Conservation (phyloP, 164 flowering plant genomes). For the Kalanchoe fedtschenkoi region DNA sequence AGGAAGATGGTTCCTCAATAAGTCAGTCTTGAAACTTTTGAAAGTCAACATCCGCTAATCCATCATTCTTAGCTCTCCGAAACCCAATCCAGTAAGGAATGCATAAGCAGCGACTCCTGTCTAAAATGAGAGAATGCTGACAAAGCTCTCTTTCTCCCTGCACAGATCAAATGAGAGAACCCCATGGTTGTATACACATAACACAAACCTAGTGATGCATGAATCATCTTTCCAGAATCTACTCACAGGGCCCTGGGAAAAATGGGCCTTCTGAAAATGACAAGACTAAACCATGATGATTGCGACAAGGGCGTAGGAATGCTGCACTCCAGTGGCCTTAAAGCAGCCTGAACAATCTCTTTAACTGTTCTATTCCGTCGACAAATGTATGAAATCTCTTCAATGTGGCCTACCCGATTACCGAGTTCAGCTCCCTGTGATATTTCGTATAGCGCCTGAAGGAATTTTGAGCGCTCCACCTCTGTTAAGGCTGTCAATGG, state of each 20-base stretch:
- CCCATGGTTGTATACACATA: neutral
- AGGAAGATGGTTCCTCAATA: no score
- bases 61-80: neutral
- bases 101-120: neutral
- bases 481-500: conserved; percentile 77
- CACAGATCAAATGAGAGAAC: neutral
- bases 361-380: conserved; percentile 84
- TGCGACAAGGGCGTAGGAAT: no score
- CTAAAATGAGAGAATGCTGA: neutral
- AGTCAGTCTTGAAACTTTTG: no score
- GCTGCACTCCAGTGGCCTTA: conserved; percentile 61
- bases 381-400: conserved; percentile 86
- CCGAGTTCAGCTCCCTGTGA: conserved; percentile 56
- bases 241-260: no score
- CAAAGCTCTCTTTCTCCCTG: neutral
- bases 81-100: neutral
- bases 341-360: conserved; percentile 87
- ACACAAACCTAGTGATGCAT: no score
- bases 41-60: neutral
- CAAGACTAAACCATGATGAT: no score
- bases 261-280: no score
- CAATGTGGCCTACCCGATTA: conserved; percentile 39
- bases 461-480: conserved; percentile 55
- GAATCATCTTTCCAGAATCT: no score
- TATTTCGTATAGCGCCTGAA: conserved; percentile 66